A percentile compares a stretch with the other conserved stretches of the same genome.
Conservation (phyloP, 106 monocot genomes). For the Apostasia shenzhenica region DNA sequence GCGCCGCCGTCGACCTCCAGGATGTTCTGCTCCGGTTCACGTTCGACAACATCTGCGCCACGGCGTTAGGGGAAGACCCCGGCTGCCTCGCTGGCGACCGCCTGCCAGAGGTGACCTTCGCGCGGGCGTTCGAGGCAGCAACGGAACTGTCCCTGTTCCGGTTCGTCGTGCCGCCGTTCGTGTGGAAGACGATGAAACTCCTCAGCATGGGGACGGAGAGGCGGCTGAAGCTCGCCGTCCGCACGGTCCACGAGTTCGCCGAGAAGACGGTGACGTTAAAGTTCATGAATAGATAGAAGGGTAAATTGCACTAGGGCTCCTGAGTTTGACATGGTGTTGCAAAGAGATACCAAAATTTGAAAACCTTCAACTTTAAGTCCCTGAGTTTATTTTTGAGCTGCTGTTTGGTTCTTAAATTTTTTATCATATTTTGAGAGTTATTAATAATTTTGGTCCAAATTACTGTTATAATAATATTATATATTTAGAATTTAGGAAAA, state of each 20-base stretch:
- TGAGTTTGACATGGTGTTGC: too few species aligned
- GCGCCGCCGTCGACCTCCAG: conserved; percentile 38
- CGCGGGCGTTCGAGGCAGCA: conserved; percentile 72
- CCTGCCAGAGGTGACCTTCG: conserved; percentile 56
- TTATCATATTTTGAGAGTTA: too few species aligned
- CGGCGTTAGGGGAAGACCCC: conserved; percentile 77
- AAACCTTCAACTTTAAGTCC: too few species aligned
- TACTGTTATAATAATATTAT: too few species aligned
- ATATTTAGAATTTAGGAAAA: too few species aligned
- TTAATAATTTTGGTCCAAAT: too few species aligned
- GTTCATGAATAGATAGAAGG: too few species aligned
- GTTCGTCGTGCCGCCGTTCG: conserved; percentile 70
- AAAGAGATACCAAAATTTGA: too few species aligned
- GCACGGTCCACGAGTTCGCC: conserved; percentile 62
- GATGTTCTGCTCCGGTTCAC: conserved; percentile 84
- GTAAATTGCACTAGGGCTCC: too few species aligned
- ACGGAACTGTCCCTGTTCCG: conserved; percentile 63
- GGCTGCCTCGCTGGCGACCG: conserved; percentile 51
- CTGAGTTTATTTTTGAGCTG: too few species aligned
- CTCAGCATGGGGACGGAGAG: conserved; percentile 54
- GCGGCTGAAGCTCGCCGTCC: conserved; percentile 36
- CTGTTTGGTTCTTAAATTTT: too few species aligned
- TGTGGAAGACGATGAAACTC: conserved; percentile 71
- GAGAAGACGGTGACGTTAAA: conserved; percentile 32
- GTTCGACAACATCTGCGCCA: conserved; percentile 79